phyloP scores from a whole-genome alignment of 2,329 filamentous ascomycete genomes.

The Talaromyces marneffei region DNA sequence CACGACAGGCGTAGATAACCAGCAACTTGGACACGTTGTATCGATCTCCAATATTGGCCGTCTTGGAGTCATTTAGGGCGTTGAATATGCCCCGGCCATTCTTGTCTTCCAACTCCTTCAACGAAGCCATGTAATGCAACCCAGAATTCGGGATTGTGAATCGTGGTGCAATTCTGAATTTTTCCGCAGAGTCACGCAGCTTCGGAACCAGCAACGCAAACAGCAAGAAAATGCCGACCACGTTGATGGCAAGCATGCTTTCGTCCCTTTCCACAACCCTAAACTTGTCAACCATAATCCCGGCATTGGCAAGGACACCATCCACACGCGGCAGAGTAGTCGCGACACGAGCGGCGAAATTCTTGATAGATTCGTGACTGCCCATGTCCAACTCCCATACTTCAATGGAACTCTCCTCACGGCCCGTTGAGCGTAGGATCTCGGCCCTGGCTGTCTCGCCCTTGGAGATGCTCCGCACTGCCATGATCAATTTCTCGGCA shows the following conservation, averaged over 20 bases:
- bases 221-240: constrained; percentile 25
- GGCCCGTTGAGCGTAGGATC: constrained; percentile 26
- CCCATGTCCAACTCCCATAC: constrained; percentile 50
- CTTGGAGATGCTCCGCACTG: constrained; percentile 40
- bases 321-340: constrained; percentile 37
- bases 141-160: constrained; percentile 18
- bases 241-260: constrained; percentile 36
- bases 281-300: constrained; percentile 22
- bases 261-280: constrained; percentile 15
- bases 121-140: constrained; percentile 17
- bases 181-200: constrained; percentile 15
- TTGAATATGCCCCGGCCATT: constrained; percentile 14
- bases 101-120: constrained; percentile 14
- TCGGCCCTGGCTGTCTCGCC: constrained; percentile 36
- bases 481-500: constrained; percentile 44
- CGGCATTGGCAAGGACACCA: constrained; percentile 45
- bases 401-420: constrained; percentile 36
- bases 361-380: constrained; percentile 42
- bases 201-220: constrained; percentile 20
- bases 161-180: constrained; percentile 16
- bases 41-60: constrained; percentile 15
- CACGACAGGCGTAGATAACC: constrained; percentile 18
- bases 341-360: constrained; percentile 35
- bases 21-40: constrained; percentile 19
- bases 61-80: constrained; percentile 15